phyloP scores from a whole-genome alignment of 768 basidiomycete species.

The Trametes gibbosa region DNA sequence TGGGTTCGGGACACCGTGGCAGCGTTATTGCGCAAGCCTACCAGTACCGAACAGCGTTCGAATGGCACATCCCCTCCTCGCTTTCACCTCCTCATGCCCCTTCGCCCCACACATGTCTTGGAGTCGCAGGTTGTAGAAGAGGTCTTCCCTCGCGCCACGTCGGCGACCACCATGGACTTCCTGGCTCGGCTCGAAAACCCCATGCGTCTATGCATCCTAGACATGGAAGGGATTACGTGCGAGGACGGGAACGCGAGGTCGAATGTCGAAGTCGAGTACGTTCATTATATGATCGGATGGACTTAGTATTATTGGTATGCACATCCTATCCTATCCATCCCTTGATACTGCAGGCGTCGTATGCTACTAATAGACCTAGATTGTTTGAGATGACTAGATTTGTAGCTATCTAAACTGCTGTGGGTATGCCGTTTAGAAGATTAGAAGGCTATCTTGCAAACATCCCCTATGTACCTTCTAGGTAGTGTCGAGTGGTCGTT shows the following conservation, averaged over 20 bases:
- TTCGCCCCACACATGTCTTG: slow-evolving; percentile 57
- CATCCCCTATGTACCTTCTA: no score
- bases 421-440: no score
- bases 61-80: slow-evolving; percentile 6
- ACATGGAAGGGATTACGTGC: slow-evolving; percentile 55
- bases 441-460: no score
- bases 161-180: not conserved
- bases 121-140: slow-evolving; percentile 61
- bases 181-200: not conserved
- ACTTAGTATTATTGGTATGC: not conserved
- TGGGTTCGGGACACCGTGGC: slow-evolving; percentile 47
- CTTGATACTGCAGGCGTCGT: not conserved
- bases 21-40: slow-evolving; percentile 34
- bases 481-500: no score
- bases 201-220: slow-evolving; percentile 44
- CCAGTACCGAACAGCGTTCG: not conserved
- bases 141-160: slow-evolving; percentile 40
- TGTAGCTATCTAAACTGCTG: no score
- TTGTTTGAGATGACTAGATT: no score
- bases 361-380: not conserved
- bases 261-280: slow-evolving; percentile 57
- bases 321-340: not conserved
- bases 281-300: slow-evolving; percentile 76
- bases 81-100: slow-evolving; percentile 79
- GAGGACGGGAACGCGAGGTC: slow-evolving; percentile 35